Conservation (phyloP, 2,329 filamentous ascomycete species). For the Fusarium mundagurra region DNA sequence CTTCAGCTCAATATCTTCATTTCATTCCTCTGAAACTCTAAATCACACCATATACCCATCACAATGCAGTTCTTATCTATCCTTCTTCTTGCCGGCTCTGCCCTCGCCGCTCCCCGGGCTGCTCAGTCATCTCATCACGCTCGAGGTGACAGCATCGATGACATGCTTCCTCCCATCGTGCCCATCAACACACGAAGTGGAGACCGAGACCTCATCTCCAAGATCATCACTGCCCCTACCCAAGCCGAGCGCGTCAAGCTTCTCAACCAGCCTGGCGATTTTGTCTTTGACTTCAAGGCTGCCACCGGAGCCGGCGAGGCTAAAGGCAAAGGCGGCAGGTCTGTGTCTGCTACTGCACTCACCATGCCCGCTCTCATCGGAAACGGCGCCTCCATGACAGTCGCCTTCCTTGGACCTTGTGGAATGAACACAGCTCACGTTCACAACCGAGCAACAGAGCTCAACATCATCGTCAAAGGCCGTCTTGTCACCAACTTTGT, state of each 20-base stretch:
- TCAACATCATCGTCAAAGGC: constrained; percentile 16
- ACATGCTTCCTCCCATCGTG: constrained; percentile 14
- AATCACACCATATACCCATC: background rate
- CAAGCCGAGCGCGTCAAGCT: constrained; percentile 47
- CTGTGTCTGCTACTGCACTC: constrained; percentile 3
- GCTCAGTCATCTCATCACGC: background rate
- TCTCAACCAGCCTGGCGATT: constrained; percentile 15
- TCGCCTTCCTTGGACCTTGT: constrained; percentile 3
- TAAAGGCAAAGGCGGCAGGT: background rate
- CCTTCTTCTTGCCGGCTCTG: background rate
- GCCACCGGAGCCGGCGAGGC: background rate
- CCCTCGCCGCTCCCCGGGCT: constrained; percentile 9
- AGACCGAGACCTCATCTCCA: constrained; percentile 42
- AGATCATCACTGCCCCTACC: constrained; percentile 45
- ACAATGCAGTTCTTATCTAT: constrained; percentile 1
- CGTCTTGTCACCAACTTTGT: constrained; percentile 14
- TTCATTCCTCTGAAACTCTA: rapidly evolving
- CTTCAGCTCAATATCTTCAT: rapidly evolving
- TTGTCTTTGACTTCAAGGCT: constrained; percentile 10
- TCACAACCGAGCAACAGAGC: constrained; percentile 11
- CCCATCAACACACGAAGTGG: constrained; percentile 24
- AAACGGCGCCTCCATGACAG: constrained; percentile 15
- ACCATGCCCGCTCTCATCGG: constrained; percentile 23
- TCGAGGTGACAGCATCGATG: constrained; percentile 8
- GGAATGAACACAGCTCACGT: constrained; percentile 22